A percentile compares a stretch with the other conserved stretches of the same genome.
Evolutionary conservation across 108 stramenopile species (phyloP).

Genomic region (Asterionellopsis glacialis): DNA sequence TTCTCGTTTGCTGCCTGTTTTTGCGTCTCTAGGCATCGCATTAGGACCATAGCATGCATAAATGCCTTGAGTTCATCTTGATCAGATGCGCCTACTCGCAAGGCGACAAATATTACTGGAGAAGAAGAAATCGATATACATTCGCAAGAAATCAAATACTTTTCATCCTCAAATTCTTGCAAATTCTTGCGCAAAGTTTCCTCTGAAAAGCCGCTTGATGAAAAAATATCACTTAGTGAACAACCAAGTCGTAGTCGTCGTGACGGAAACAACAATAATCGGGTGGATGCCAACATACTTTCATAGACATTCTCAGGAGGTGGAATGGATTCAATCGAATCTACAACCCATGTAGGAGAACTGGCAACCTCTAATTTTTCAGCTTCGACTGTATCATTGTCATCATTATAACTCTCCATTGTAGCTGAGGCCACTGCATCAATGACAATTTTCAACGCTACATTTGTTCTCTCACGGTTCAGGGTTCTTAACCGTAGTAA

Average conservation of each 20-base stretch:
- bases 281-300: slow-evolving; percentile 27
- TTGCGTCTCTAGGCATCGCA: slow-evolving; percentile 12
- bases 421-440: neutral
- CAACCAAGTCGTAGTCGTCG: too few species aligned
- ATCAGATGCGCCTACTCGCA: slow-evolving; percentile 37
- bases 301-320: slow-evolving; percentile 28
- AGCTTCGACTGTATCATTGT: neutral
- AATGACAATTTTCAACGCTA: slow-evolving; percentile 12
- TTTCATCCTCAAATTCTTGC: neutral
- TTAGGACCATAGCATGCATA: slow-evolving; percentile 50
- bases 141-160: neutral
- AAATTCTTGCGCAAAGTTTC: neutral
- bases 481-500: slow-evolving; percentile 73
- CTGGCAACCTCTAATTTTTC: too few species aligned
- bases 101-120: slow-evolving; percentile 27
- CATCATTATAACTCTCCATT: neutral
- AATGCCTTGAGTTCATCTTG: slow-evolving; percentile 58
- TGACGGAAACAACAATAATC: slow-evolving; percentile 16
- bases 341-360: neutral
- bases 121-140: neutral
- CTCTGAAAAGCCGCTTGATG: neutral
- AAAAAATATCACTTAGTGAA: neutral
- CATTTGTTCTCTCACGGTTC: slow-evolving; percentile 57
- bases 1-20: neutral
- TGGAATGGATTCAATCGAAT: slow-evolving; percentile 9